phyloP scores from a whole-genome alignment of 805 yeast genomes.

The Hanseniaspora occidentalis region DNA sequence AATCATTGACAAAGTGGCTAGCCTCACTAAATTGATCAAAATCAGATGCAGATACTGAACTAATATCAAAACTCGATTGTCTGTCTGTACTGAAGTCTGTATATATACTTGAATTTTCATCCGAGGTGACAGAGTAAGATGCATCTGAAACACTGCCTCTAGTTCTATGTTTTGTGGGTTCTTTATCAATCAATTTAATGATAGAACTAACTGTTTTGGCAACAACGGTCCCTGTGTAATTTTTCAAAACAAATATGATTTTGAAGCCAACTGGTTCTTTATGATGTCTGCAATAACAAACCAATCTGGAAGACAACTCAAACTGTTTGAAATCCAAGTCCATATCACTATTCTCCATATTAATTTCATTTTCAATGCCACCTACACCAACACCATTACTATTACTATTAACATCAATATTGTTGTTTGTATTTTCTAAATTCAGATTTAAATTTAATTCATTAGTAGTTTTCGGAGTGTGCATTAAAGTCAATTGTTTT shows the following conservation, averaged over 20 bases:
- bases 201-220: slow-evolving; percentile 63
- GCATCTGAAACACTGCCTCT: slow-evolving; percentile 3
- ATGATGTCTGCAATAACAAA: slow-evolving; percentile 95
- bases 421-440: no score
- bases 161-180: slow-evolving; percentile 20
- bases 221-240: slow-evolving; percentile 46
- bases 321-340: slow-evolving; percentile 23
- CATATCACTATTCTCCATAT: slow-evolving; percentile 15
- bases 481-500: slow-evolving; percentile 61
- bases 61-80: slow-evolving; percentile 5
- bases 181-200: slow-evolving; percentile 90
- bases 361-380: no score
- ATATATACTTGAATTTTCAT: slow-evolving; percentile 4
- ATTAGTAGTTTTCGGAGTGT: background rate
- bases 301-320: slow-evolving; percentile 59
- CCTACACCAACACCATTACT: no score
- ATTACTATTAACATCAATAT: no score
- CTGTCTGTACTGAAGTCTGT: slow-evolving; percentile 6
- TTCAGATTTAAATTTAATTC: no score
- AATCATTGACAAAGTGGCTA: slow-evolving; percentile 1
- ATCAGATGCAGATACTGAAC: slow-evolving; percentile 2
- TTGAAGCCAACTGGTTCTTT: slow-evolving; percentile 78
- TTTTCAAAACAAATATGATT: slow-evolving; percentile 53
- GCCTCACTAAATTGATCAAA: slow-evolving; percentile 2
- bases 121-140: slow-evolving; percentile 5